Percentiles rank a stretch among this genome's conserved stretches.
phyloP scores from a whole-genome alignment of 2,329 filamentous ascomycete species.

The Pseudogymnoascus sp. region DNA sequence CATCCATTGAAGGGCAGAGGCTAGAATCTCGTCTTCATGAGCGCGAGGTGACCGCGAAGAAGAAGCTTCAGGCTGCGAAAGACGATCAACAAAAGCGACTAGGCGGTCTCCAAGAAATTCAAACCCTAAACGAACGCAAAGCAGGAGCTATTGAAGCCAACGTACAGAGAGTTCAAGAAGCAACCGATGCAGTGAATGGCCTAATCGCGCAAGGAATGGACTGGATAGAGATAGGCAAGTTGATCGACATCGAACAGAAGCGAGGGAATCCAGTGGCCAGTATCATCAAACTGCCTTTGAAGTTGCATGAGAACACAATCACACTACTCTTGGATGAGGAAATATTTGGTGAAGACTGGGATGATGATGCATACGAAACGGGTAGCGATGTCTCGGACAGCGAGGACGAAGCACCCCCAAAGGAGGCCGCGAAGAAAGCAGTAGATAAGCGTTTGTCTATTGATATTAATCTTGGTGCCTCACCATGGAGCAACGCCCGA shows the following conservation, averaged over 20 bases:
- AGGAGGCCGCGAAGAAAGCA: constrained; percentile 33
- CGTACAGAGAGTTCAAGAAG: constrained; percentile 82
- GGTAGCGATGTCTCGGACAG: constrained; percentile 57
- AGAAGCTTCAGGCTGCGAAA: constrained; percentile 76
- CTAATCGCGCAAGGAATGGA: constrained; percentile 94
- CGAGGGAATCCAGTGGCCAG: constrained; percentile 76
- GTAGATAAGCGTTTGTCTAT: constrained; percentile 55
- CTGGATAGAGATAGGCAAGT: constrained; percentile 81
- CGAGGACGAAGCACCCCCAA: constrained; percentile 40
- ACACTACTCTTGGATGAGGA: constrained; percentile 68
- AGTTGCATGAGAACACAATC: constrained; percentile 81
- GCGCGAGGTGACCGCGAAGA: constrained; percentile 70
- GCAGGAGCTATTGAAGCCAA: constrained; percentile 88
- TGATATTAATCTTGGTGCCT: constrained; percentile 75
- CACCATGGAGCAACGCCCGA: constrained; percentile 81
- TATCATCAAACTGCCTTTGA: constrained; percentile 78
- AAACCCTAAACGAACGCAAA: constrained; percentile 77
- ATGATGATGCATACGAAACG: constrained; percentile 51
- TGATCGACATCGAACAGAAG: constrained; percentile 81
- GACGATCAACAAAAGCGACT: constrained; percentile 79
- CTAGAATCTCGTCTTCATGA: constrained; percentile 77
- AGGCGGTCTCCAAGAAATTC: constrained; percentile 71
- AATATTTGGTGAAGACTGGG: constrained; percentile 46
- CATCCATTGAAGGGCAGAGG: constrained; percentile 89
- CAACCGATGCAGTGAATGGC: constrained; percentile 84